Evolutionary conservation across 2,329 filamentous ascomycete genomes (phyloP).

Genomic region (Hypoxylon sp.): DNA sequence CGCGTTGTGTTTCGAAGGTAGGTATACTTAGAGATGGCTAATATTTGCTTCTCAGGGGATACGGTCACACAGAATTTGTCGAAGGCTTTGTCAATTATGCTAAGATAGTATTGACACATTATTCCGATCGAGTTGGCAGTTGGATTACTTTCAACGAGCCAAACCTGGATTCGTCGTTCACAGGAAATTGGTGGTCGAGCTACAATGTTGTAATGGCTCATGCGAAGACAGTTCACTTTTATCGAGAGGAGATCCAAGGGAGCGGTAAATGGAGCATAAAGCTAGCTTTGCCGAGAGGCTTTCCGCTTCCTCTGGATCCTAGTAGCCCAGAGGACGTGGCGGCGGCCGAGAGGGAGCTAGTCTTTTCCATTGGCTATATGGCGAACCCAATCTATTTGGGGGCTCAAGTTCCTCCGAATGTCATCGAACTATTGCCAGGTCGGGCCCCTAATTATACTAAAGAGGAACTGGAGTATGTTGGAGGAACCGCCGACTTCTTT

Average conservation of each 20-base stretch:
- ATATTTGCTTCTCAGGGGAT: slow-evolving; percentile 59
- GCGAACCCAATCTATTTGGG: slow-evolving; percentile 69
- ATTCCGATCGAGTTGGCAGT: slow-evolving; percentile 65
- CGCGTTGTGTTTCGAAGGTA: neutral
- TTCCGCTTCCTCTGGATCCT: slow-evolving; percentile 64
- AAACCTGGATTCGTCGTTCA: slow-evolving; percentile 50
- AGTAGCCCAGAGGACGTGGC: slow-evolving; percentile 59
- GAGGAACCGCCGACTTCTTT: slow-evolving; percentile 68
- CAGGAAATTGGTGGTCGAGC: slow-evolving; percentile 46
- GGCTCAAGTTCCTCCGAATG: slow-evolving; percentile 64
- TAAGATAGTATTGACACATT: slow-evolving; percentile 66
- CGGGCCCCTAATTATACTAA: slow-evolving; percentile 62
- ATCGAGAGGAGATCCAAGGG: slow-evolving; percentile 68
- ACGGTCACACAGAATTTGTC: slow-evolving; percentile 59
- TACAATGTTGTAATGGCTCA: slow-evolving; percentile 63
- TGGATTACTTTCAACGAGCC: slow-evolving; percentile 71
- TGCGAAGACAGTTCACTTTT: slow-evolving; percentile 66
- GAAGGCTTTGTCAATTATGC: slow-evolving; percentile 69
- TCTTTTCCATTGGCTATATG: slow-evolving; percentile 65
- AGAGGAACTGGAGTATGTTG: slow-evolving; percentile 64
- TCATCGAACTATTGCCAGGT: slow-evolving; percentile 62
- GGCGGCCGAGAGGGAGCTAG: slow-evolving; percentile 64
- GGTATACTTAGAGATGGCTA: no score
- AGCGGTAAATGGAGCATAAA: slow-evolving; percentile 66
- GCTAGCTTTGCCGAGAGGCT: slow-evolving; percentile 61